Evolutionary conservation across 2,329 filamentous ascomycete genomes (phyloP).

Genomic region (Exophiala bonariae): DNA sequence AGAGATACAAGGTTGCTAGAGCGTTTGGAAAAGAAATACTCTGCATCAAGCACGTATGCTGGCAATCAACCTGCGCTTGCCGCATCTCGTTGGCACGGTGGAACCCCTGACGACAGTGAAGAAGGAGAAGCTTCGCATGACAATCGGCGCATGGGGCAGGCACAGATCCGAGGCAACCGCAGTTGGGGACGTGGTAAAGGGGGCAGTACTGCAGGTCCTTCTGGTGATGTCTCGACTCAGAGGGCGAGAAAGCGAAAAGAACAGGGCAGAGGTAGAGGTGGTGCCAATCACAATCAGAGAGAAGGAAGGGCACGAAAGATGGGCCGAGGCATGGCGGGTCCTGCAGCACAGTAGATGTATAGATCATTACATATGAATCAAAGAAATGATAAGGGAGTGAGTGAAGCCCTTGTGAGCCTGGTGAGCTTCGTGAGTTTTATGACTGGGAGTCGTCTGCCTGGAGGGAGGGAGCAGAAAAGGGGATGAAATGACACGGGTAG

Average conservation of each 20-base stretch:
- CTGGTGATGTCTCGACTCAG: slow-evolving; percentile 24
- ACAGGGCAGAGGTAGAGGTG: slow-evolving; percentile 26
- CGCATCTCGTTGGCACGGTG: slow-evolving; percentile 24
- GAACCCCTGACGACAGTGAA: slow-evolving; percentile 23
- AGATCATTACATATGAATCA: no score
- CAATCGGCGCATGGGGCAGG: slow-evolving; percentile 16
- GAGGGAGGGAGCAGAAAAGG: no score
- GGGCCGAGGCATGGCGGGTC: slow-evolving; percentile 27
- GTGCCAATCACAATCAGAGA: slow-evolving; percentile 26
- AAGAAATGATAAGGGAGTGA: no score
- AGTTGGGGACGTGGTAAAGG: slow-evolving; percentile 17
- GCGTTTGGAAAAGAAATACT: slow-evolving; percentile 67
- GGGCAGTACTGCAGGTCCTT: slow-evolving; percentile 24
- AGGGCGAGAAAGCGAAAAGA: slow-evolving; percentile 27
- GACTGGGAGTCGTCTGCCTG: no score
- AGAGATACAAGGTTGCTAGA: slow-evolving; percentile 69
- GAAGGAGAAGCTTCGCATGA: slow-evolving; percentile 13
- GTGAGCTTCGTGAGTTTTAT: no score
- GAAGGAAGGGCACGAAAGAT: slow-evolving; percentile 29
- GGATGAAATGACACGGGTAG: no score
- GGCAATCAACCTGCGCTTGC: slow-evolving; percentile 24
- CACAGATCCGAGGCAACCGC: slow-evolving; percentile 12
- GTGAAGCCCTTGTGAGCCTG: no score
- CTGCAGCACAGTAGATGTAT: slow-evolving; percentile 2
- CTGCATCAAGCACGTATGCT: slow-evolving; percentile 8